Evolutionary conservation across 2,329 filamentous ascomycete genomes (phyloP).

Genomic region (Sordariomycetes sp.): DNA sequence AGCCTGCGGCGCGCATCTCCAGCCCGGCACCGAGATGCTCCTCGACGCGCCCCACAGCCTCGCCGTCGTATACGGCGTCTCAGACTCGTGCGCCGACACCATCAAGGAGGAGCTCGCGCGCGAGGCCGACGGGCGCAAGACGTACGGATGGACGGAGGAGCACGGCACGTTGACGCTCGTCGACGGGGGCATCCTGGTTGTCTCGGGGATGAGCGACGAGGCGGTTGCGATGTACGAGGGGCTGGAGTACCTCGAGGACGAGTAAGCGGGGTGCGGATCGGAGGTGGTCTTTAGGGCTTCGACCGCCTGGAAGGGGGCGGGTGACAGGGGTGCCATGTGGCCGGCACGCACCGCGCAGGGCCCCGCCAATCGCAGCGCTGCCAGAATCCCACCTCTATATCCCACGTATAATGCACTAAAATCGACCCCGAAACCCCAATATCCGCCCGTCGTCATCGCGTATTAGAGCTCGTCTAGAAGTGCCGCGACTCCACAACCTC

Average conservation of each 20-base stretch:
- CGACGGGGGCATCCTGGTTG: constrained; percentile 9
- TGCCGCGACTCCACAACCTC: neutral
- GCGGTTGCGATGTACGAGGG: constrained; percentile 6
- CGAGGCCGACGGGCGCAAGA: constrained; percentile 10
- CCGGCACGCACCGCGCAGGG: neutral
- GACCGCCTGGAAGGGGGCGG: neutral
- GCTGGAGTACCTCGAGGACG: neutral
- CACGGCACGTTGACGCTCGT: constrained; percentile 11
- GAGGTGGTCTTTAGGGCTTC: neutral
- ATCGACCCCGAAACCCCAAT: too few relatives aligned
- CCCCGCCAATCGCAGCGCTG: neutral
- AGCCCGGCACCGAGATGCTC: constrained; percentile 8
- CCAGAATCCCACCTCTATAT: neutral
- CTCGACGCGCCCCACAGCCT: constrained; percentile 9
- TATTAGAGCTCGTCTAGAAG: too few relatives aligned
- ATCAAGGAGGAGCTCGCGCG: constrained; percentile 13
- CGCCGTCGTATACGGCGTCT: constrained; percentile 11
- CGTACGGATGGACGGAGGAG: constrained; percentile 10
- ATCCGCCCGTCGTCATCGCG: too few relatives aligned
- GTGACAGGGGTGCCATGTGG: neutral
- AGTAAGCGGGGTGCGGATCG: neutral
- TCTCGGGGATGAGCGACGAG: constrained; percentile 10
- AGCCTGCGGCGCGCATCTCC: constrained; percentile 10
- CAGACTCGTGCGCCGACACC: constrained; percentile 8
- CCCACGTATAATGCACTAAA: too few relatives aligned